Evolutionary conservation across 106 monocot species (phyloP), one percentile per base, ranked within the genome.

Genomic region (Apostasia shenzhenica): DNA sequence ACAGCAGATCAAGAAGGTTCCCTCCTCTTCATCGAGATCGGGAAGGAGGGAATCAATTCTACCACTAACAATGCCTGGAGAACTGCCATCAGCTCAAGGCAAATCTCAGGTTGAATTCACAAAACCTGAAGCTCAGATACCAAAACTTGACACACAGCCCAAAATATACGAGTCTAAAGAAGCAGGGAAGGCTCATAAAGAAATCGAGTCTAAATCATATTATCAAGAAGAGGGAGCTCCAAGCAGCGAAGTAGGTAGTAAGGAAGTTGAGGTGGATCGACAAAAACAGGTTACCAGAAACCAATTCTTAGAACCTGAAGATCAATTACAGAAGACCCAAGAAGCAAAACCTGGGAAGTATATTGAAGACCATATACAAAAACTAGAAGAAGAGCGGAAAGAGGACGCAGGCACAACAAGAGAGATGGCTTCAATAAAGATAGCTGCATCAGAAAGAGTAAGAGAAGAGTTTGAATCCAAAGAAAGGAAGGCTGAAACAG

Each of bases 231-330:
- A 42, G 42, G 53, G n/a, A 54, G 54, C 38, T 6, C 4, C 10
- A 4, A 52, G 4, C 4, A 6, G 7, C 52, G 7, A 52, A 48
- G 2, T n/a, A 59, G 44, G 45, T 1, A 2, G 1, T 10, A 61
- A 12, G 14, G 39, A 54, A 58, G 0, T 39, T 26, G 45, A 65
- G 52, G 52, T 52, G 63, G 11, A 42, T 37, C 45, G 39, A 39
- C 66, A 46, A 45, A 57, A 56, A 51, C 14, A 52, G 41, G 58
- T 44, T 55, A 2, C 6, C 41, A 13, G 54, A 55, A 58, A 67
- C 45, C 43, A 63, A n/a, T 44, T 45, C 44, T 63, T 8, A 45
- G 11, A 73, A 63, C 26, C 45, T 64, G 63, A 73, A 73, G 45
- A 5, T 26, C 44, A 37, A 38, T 10, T 48, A 0, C 41, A 65